Evolutionary conservation across 1,139 yeast genomes (phyloP).

Genomic region (Geotrichum australiense): DNA sequence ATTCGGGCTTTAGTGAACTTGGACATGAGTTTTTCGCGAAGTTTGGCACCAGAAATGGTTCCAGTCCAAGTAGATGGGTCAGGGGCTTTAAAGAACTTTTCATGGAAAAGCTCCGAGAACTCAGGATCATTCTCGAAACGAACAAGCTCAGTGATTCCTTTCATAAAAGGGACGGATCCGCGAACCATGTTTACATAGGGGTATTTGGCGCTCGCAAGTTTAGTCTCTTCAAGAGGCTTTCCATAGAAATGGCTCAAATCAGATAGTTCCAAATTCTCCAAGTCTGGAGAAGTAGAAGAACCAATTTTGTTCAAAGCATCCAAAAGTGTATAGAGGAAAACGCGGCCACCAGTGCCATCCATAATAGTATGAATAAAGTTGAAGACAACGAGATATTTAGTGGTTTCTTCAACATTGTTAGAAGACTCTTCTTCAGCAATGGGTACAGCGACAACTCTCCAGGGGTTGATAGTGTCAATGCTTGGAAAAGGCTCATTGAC

Average conservation of each 20-base stretch:
- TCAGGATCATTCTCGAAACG: background rate
- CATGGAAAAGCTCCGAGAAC: background rate
- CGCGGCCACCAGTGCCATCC: constrained; percentile 1
- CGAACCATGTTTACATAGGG: background rate
- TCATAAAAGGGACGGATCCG: background rate
- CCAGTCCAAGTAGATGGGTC: constrained; percentile 3
- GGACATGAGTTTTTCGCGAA: background rate
- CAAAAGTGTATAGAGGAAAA: background rate
- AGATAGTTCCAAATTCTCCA: too few relatives aligned
- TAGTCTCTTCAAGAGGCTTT: background rate
- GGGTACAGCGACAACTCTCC: constrained; percentile 2
- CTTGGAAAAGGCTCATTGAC: background rate
- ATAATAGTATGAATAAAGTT: background rate
- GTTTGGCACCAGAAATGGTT: background rate
- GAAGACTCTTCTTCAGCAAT: background rate
- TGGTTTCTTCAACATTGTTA: background rate
- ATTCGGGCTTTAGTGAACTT: background rate
- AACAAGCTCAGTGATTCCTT: background rate
- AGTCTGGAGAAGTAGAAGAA: background rate
- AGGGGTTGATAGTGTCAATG: constrained; percentile 1
- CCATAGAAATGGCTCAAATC: background rate
- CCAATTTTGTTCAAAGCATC: background rate
- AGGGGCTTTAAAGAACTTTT: background rate
- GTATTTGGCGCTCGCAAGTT: background rate
- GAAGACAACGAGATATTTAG: background rate